Base-by-base conservation (phyloP, 352 stramenopile species). In the Pythium rhizo-oryzae region DNA sequence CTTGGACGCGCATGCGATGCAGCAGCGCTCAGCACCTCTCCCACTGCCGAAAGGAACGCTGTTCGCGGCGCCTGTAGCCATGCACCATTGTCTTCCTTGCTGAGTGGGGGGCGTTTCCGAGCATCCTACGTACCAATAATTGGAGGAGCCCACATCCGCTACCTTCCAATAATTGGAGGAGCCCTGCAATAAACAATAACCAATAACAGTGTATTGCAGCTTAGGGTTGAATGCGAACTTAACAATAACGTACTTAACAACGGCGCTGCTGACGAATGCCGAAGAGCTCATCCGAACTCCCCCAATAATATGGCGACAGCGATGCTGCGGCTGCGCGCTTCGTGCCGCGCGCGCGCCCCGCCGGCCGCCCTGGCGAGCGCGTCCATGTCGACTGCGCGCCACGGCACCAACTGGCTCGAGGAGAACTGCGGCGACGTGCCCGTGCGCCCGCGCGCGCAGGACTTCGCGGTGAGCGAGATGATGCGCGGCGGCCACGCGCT, bases 401-500 rank as follows among this genome's bases (percentile, higher is more conserved):
- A 2, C 37, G 7, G 16, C 49, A 11, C 49, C 9, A 91, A 89
- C 53, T 93, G 85, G 85, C 76, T 93, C 47, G 83, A 92, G 44
- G 30, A 81, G 8, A 76, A 82, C 66, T 93, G 85, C 44, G 82
- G 83, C 9, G 76, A 90, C 39, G 85, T 93, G 8, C 85, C 85
- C 13, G 35, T 46, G 7, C 56, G 62, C 1, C 78, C 83, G 18
- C 75, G 76, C 12, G n/a, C 46, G 28, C 74, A 78, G 15, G 77
- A 92, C 54, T 16, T 71, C 24, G 74, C 76, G 41, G 66, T 84
- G 49, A 90, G 85, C 72, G 76, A 88, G 66, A 93, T 93, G 85
- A 52, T 92, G 58, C 85, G 85, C 24, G 79, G 78, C 44, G 85
- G 82, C 59, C 85, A 92, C 69, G 83, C 81, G 19, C 51, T 89